phyloP scores from a whole-genome alignment of 768 basidiomycete genomes.

The Serendipita sp. region DNA sequence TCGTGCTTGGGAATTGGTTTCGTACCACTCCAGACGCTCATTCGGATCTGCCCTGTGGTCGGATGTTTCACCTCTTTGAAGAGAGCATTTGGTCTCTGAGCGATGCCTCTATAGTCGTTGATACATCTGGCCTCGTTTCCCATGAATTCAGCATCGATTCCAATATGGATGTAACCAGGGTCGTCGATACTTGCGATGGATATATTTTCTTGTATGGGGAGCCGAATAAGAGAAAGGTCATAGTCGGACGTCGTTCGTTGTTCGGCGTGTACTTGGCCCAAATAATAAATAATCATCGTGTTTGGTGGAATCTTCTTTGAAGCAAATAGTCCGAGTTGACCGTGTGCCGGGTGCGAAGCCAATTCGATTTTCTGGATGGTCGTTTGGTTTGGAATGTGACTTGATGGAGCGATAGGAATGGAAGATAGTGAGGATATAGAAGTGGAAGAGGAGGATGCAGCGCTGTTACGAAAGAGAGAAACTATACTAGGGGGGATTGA shows the following conservation, averaged over 20 bases:
- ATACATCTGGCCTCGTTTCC: slow-evolving; percentile 84
- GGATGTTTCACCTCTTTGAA: slow-evolving; percentile 39
- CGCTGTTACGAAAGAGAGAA: not conserved
- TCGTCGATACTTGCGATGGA: slow-evolving; percentile 3
- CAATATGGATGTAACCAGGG: slow-evolving; percentile 40
- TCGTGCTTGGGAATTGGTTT: slow-evolving; percentile 56
- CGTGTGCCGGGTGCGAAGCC: slow-evolving; percentile 48
- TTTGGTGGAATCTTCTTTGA: slow-evolving; percentile 47
- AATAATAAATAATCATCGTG: slow-evolving; percentile 60
- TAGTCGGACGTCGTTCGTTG: slow-evolving; percentile 64
- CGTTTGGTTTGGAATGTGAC: no score
- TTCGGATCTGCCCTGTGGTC: slow-evolving; percentile 44
- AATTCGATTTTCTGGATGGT: not conserved
- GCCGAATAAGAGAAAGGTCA: slow-evolving; percentile 62
- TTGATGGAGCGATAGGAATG: no score
- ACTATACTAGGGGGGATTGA: not conserved
- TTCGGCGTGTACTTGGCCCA: slow-evolving; percentile 72
- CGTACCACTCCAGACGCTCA: slow-evolving; percentile 55
- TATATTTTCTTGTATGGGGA: not conserved
- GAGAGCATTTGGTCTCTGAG: slow-evolving; percentile 45
- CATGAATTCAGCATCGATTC: slow-evolving; percentile 50
- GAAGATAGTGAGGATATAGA: no score
- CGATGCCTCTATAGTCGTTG: slow-evolving; percentile 81
- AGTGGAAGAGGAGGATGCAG: no score
- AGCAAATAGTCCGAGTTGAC: slow-evolving; percentile 72